A percentile compares a stretch with the other conserved stretches of the same genome.
Conservation (phyloP, 345 rosid species). For the Garcia nutans region DNA sequence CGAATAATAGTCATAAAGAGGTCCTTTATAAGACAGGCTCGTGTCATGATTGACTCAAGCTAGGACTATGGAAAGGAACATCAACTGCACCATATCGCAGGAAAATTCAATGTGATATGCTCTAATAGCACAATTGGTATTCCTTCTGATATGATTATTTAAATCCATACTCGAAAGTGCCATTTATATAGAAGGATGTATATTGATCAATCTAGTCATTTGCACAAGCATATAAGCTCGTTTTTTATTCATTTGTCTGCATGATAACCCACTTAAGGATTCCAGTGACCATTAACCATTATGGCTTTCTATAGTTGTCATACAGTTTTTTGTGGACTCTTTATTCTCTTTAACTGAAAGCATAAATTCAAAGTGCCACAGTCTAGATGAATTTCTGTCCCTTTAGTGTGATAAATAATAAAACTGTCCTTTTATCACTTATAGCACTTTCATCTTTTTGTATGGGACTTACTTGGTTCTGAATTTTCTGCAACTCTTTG, state of each 20-base stretch:
- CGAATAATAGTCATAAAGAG: too few species aligned
- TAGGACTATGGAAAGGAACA: too few species aligned
- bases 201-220: background rate
- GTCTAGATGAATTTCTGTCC: background rate
- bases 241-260: background rate
- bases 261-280: slow-evolving; percentile 6
- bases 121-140: too few species aligned
- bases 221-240: background rate
- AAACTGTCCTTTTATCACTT: background rate
- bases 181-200: background rate
- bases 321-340: background rate
- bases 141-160: too few species aligned
- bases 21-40: too few species aligned
- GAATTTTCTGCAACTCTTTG: background rate
- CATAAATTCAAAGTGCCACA: background rate
- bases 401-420: background rate
- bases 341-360: background rate
- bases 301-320: background rate
- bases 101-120: too few species aligned
- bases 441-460: too few species aligned
- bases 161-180: background rate
- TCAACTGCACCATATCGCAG: too few species aligned
- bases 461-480: too few species aligned
- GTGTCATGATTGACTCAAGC: too few species aligned
- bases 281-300: background rate